Evolutionary conservation across 768 basidiomycete genomes (phyloP), one percentile per base, ranked within the genome.

Genomic region (Neoboletus brunneissimus): DNA sequence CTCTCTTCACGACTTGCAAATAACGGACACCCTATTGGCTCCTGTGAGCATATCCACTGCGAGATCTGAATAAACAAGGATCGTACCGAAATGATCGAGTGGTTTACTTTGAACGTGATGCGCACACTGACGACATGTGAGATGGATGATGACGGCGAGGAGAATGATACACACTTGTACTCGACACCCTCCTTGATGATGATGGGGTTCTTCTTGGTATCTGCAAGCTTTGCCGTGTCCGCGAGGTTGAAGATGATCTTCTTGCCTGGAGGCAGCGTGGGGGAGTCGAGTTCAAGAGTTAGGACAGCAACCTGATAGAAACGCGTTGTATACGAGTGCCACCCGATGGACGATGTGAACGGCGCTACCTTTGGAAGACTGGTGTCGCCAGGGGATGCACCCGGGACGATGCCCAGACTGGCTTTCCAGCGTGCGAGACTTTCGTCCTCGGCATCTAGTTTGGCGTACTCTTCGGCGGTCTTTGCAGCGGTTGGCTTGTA

Each of bases 381-480:
- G 15, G 76, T 70, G 54, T 76, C 66, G 20, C 68, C 74, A 15
- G 48, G 29, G 5, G 68, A 27, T 20, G 69, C 77, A 29, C 81
- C 85, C 34, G 84, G 79, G 50, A 82, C 80, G 57, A 98, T 85
- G 51, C 96, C 96, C 27, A 98, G 80, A 51, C 88, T 93, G 38
- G 91, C 92, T 72, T 98, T 98, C 96, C 96, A 98, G 60, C 93
- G 86, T 32, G 88, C 86, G 65, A 98, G 81, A 71, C 91, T 93
- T 74, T 97, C 95, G 70, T 98, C 95, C 58, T 89, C 80, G 31
- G 88, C 86, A 74, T 97, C 95, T 43, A 96, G 83, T 38, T 86
- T 75, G 25, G 91, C 88, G 44, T 92, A 91, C 70, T 95, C 91
- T 25, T 91, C 91, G 13, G 88, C 75, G 44, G 81, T 79, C 77